These are phyloP conservation scores for Solanum pennellii DNA, from an alignment of 257 asterid species.

Conservation along the genomic window DNA sequence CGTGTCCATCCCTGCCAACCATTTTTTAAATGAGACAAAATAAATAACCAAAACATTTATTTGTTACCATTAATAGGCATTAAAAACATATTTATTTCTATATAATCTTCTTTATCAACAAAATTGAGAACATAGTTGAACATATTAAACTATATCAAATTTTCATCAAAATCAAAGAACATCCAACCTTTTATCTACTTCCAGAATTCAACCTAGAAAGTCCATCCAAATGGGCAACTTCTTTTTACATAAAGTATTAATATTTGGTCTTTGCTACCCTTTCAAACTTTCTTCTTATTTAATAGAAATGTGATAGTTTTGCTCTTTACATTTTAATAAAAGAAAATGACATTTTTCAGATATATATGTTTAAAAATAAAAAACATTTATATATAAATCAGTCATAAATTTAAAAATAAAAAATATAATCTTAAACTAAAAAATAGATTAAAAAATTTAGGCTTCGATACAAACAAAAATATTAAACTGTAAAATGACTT, in stretches of 20 bases:
- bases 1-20: background rate
- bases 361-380: no score
- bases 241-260: no score
- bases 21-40: background rate
- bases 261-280: background rate
- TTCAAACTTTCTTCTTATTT: background rate
- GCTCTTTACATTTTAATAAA: background rate
- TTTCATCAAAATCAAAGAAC: background rate
- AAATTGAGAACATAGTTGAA: no score
- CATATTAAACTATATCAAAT: background rate
- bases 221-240: background rate
- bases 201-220: background rate
- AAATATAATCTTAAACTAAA: background rate
- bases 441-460: background rate
- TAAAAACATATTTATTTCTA: no score
- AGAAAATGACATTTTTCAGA: no score
- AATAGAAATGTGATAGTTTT: background rate
- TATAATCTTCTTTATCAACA: no score
- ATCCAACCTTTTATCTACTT: background rate
- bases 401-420: no score
- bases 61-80: background rate
- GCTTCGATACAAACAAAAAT: background rate
- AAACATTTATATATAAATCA: no score
- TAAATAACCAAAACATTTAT: background rate
- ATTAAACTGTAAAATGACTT: background rate